Conservation (phyloP, 192 early-diverging fungal genomes). For the Gaertneriomyces semiglobifer region DNA sequence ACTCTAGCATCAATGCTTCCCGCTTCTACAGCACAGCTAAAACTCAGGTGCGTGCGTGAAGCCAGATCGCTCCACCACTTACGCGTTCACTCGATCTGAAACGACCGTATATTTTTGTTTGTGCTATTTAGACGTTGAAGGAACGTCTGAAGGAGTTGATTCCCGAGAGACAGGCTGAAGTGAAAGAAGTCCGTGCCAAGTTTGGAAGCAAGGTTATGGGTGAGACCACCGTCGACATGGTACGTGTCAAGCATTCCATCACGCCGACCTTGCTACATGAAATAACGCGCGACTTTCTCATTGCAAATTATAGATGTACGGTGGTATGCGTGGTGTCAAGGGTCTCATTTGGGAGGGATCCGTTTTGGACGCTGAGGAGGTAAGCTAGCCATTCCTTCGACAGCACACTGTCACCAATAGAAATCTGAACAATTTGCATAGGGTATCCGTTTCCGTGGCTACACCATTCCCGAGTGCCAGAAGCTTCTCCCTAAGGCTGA, state of each 20-base stretch:
- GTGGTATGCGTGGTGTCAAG: constrained; percentile 99
- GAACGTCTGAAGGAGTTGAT: constrained; percentile 91
- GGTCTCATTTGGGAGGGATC: constrained; percentile 98
- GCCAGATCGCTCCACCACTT: background rate
- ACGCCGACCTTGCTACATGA: background rate
- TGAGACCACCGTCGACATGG: constrained; percentile 96
- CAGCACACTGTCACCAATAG: background rate
- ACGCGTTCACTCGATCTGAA: background rate
- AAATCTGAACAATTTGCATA: constrained; percentile 8
- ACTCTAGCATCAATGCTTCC: constrained; percentile 9
- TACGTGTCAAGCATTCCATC: constrained; percentile 9
- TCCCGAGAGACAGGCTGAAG: constrained; percentile 91
- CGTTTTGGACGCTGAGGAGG: constrained; percentile 92
- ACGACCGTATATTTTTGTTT: background rate
- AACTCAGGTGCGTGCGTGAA: constrained; percentile 19
- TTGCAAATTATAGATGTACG: constrained; percentile 56
- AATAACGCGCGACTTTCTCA: background rate
- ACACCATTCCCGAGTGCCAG: constrained; percentile 96
- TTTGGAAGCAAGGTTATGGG: constrained; percentile 87
- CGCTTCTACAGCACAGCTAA: constrained; percentile 30
- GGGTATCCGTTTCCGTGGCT: constrained; percentile 97
- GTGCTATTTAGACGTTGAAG: constrained; percentile 72
- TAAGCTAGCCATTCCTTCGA: constrained; percentile 7
- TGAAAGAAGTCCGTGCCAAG: constrained; percentile 91
- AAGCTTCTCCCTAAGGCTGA: constrained; percentile 82